phyloP scores from a whole-genome alignment of 768 basidiomycete species.

The Clitopilus hobsonii region DNA sequence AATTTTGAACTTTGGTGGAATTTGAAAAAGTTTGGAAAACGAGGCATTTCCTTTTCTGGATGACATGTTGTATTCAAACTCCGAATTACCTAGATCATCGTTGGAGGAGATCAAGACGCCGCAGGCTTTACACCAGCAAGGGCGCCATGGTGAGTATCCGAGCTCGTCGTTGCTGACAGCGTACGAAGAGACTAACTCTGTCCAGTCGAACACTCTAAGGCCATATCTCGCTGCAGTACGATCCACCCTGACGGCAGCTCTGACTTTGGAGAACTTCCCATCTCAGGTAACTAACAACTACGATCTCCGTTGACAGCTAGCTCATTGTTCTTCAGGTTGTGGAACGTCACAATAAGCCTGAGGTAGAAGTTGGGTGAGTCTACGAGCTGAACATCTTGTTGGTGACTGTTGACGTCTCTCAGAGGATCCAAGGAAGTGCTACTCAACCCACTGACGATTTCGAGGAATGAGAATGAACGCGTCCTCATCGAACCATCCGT shows the following conservation, averaged over 20 bases:
- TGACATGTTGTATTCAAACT: constrained; percentile 30
- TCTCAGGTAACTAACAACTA: constrained; percentile 65
- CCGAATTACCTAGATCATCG: constrained; percentile 28
- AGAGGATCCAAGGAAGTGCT: constrained; percentile 93
- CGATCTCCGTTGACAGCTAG: constrained; percentile 1
- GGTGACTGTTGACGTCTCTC: constrained; percentile 6
- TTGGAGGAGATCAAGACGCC: neutral
- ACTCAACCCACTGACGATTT: constrained; percentile 89
- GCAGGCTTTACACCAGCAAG: neutral
- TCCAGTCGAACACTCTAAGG: constrained; percentile 88
- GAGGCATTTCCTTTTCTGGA: neutral
- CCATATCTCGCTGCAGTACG: constrained; percentile 96
- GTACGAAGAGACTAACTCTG: constrained; percentile 1
- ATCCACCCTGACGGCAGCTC: constrained; percentile 93
- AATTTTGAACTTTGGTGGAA: constrained; percentile 9
- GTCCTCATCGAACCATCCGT: constrained; percentile 96
- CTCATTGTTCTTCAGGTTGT: constrained; percentile 60
- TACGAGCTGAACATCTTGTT: neutral
- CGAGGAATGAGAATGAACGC: constrained; percentile 94
- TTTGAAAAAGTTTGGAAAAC: constrained; percentile 12
- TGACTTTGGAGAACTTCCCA: constrained; percentile 96
- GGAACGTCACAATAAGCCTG: constrained; percentile 96
- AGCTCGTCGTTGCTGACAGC: neutral
- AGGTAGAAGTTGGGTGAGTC: constrained; percentile 79
- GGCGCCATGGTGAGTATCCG: constrained; percentile 45